Base-by-base conservation (phyloP, 2,329 filamentous ascomycete species). In the Cercospora sojina region DNA sequence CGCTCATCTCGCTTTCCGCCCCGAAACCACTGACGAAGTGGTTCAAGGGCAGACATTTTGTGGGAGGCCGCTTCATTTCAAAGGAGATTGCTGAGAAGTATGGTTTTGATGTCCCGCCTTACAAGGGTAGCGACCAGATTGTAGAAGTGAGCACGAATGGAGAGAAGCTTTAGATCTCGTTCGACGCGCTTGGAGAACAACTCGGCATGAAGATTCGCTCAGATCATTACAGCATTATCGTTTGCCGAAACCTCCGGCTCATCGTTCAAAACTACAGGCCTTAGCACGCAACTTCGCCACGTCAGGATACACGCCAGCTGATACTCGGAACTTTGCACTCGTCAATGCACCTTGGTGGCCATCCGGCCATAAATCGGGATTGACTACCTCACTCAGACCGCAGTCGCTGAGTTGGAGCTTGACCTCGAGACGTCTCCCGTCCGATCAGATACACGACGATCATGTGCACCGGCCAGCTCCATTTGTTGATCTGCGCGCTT, bases 11-110 rank as follows among this genome's bases (percentile, higher is more conserved):
- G 77, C 82, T 99, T 75, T 97, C 94, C 57, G 95, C 95, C 9
- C 93, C 95, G 3, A 99, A 99, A 80, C 94, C 94, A 6, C 82
- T 97, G 67, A 90, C 92, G 6, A 90, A 89, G 78, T 87, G 88
- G 77, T 99, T 97, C 78, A 87, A 83, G 69, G 95, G 94, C 1
- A 87, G 91, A 56, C 95, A 99, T 82, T 99, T 98, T 75, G 79
- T 99, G 64, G 95, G 95, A 7, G 95, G 95, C 71, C 91, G 91
- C 67, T 99, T 99, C 75, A 85, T 99, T 75, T 87, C 90, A 20
- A 87, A 87, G 62, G 83, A 84, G 60, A 88, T 97, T 74, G 90
- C 92, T 35, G 86, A 90, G 73, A 97, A 95, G 80, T 99, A 96
- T 80, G 87, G 87, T 56, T 85, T 99, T 68, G 90, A 95, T 73